Conservation (phyloP, 345 rosid genomes). For the Salix viminalis region DNA sequence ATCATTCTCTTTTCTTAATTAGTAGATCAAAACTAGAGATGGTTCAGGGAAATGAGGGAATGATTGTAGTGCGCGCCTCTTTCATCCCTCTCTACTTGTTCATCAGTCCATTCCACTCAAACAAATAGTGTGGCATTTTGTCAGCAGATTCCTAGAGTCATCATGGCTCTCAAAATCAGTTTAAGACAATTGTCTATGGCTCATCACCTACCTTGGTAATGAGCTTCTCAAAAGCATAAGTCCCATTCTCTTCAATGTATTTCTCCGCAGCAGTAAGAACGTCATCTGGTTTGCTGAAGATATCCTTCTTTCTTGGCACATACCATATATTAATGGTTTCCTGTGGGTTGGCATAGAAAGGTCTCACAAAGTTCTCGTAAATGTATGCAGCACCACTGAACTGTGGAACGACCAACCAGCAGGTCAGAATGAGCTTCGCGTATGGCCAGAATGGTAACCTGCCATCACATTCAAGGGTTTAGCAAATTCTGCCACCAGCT, state of each 20-base stretch:
- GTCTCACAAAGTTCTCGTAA: slow-evolving; percentile 81
- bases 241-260: slow-evolving; percentile 80
- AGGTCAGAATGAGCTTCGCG: slow-evolving; percentile 71
- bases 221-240: slow-evolving; percentile 80
- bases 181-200: neutral
- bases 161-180: neutral
- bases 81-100: neutral
- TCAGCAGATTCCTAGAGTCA: neutral
- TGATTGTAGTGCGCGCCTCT: neutral
- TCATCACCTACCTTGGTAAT: slow-evolving; percentile 50
- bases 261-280: slow-evolving; percentile 83
- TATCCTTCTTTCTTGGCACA: slow-evolving; percentile 74
- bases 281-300: slow-evolving; percentile 59
- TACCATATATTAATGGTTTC: slow-evolving; percentile 86
- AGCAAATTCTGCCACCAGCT: neutral
- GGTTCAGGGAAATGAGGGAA: neutral
- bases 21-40: neutral
- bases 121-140: neutral
- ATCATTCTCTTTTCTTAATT: neutral
- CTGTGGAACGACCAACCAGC: slow-evolving; percentile 94
- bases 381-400: slow-evolving; percentile 96
- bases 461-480: slow-evolving; percentile 10
- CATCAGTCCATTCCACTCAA: neutral
- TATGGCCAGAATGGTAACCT: slow-evolving; percentile 94
- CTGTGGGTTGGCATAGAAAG: slow-evolving; percentile 59